Conservation (phyloP, 257 asterid species). For the Sherardia arvensis region DNA sequence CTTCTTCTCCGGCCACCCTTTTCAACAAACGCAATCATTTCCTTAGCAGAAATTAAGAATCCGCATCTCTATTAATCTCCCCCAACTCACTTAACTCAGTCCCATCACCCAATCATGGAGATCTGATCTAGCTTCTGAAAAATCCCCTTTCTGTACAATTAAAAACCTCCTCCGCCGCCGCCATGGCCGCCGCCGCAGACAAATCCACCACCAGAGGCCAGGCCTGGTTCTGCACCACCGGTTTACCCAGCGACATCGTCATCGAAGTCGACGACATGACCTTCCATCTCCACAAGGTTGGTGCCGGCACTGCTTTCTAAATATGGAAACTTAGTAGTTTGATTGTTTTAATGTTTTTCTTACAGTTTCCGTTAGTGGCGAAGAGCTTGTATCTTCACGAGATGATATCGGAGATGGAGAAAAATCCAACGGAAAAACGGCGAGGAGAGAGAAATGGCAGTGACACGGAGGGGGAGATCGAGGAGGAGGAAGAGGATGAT, state of each 20-base stretch:
- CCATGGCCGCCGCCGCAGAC: constrained; percentile 59
- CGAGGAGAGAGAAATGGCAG: constrained; percentile 10
- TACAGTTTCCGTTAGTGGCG: constrained; percentile 88
- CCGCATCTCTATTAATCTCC: not conserved
- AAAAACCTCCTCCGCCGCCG: not conserved
- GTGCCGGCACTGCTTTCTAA: not conserved
- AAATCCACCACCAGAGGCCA: constrained; percentile 75
- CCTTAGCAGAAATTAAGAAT: not conserved
- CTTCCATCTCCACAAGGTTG: constrained; percentile 91
- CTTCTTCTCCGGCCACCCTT: constrained; percentile 11
- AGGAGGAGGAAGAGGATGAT: constrained; percentile 35
- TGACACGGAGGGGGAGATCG: constrained; percentile 18
- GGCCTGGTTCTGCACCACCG: constrained; percentile 97
- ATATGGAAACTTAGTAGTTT: not conserved
- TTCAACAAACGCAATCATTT: constrained; percentile 9
- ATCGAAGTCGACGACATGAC: constrained; percentile 83
- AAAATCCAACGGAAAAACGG: constrained; percentile 23
- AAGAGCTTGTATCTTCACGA: constrained; percentile 82
- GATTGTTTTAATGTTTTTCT: not conserved
- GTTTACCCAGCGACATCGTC: constrained; percentile 77
- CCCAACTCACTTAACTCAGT: not conserved
- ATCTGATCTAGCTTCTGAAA: constrained; percentile 16
- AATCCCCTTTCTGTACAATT: not conserved
- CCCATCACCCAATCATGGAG: constrained; percentile 13
- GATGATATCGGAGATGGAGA: constrained; percentile 70